Conservation (phyloP, 2,329 filamentous ascomycete species). For the Orbilia brochopaga region DNA sequence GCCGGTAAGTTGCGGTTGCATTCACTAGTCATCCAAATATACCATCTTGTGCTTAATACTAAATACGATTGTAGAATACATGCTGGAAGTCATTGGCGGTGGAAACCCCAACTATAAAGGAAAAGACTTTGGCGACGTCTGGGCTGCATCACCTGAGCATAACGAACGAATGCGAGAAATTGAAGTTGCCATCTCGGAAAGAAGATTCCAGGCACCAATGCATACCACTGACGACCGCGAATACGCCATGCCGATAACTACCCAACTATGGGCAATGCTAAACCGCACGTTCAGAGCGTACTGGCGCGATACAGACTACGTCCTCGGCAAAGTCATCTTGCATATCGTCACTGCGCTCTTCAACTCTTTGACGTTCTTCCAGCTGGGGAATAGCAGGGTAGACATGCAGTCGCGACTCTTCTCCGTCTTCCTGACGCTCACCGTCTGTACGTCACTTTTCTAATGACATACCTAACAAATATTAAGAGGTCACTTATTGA, state of each 20-base stretch:
- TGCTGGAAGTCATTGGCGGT: slow-evolving; percentile 68
- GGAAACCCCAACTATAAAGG: slow-evolving; percentile 68
- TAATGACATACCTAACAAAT: neutral
- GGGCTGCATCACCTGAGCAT: slow-evolving; percentile 64
- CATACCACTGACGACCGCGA: slow-evolving; percentile 64
- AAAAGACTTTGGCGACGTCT: slow-evolving; percentile 69
- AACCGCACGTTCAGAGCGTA: slow-evolving; percentile 68
- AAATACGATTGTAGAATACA: slow-evolving; percentile 59
- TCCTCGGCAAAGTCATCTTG: slow-evolving; percentile 68
- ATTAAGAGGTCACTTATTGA: neutral
- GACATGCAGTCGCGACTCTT: slow-evolving; percentile 76
- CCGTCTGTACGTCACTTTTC: slow-evolving; percentile 65
- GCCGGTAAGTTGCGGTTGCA: slow-evolving; percentile 56
- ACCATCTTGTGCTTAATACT: too few relatives aligned
- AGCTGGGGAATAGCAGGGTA: slow-evolving; percentile 65
- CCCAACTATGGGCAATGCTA: slow-evolving; percentile 65
- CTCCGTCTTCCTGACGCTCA: slow-evolving; percentile 77
- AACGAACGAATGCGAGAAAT: slow-evolving; percentile 63
- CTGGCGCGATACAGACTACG: slow-evolving; percentile 71
- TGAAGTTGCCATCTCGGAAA: slow-evolving; percentile 62
- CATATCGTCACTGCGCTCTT: slow-evolving; percentile 70
- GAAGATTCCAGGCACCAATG: slow-evolving; percentile 59
- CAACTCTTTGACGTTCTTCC: slow-evolving; percentile 74
- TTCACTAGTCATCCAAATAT: slow-evolving; percentile 53
- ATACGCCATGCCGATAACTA: slow-evolving; percentile 67